These are phyloP conservation scores for Platismatia glauca DNA, from an alignment of 495 filamentous ascomycete species.

Conservation along the genomic window DNA sequence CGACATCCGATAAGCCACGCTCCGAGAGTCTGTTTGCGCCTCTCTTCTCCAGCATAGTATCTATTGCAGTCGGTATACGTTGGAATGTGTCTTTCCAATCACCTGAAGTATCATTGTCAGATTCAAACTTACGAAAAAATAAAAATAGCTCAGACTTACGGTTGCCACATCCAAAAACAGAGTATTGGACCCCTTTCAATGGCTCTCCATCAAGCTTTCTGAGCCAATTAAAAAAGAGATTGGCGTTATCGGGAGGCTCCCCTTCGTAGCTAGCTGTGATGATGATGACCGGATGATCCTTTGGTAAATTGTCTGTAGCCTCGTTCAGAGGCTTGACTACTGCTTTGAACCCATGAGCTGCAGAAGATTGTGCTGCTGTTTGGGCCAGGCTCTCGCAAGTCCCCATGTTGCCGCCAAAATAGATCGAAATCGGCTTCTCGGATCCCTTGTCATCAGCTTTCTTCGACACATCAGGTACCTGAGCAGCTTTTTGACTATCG, in stretches of 20 bases:
- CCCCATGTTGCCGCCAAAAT: conserved; percentile 66
- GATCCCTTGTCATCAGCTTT: conserved; percentile 13
- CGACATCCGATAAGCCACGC: conserved; percentile 53
- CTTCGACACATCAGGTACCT: not conserved
- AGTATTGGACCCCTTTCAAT: conserved; percentile 48
- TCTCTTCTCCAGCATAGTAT: conserved; percentile 40
- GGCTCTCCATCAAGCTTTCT: conserved; percentile 41
- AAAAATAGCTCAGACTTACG: conserved; percentile 28
- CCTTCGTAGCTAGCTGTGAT: conserved; percentile 69
- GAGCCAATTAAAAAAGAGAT: conserved; percentile 60
- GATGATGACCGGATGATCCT: conserved; percentile 52
- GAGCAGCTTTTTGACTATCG: conserved; percentile 11
- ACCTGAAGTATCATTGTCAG: not conserved
- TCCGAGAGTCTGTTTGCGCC: conserved; percentile 48
- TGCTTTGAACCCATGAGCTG: conserved; percentile 48
- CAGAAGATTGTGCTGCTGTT: conserved; percentile 50
- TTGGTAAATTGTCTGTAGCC: conserved; percentile 52
- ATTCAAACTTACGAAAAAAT: conserved; percentile 1
- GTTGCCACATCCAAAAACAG: conserved; percentile 58
- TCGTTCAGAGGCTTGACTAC: conserved; percentile 51
- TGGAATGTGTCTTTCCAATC: conserved; percentile 71
- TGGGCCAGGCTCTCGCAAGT: conserved; percentile 66
- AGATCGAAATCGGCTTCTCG: conserved; percentile 49
- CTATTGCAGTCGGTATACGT: conserved; percentile 55
- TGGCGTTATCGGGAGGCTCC: conserved; percentile 65